phyloP scores from a whole-genome alignment of 345 rosid species.

The Acer negundo region DNA sequence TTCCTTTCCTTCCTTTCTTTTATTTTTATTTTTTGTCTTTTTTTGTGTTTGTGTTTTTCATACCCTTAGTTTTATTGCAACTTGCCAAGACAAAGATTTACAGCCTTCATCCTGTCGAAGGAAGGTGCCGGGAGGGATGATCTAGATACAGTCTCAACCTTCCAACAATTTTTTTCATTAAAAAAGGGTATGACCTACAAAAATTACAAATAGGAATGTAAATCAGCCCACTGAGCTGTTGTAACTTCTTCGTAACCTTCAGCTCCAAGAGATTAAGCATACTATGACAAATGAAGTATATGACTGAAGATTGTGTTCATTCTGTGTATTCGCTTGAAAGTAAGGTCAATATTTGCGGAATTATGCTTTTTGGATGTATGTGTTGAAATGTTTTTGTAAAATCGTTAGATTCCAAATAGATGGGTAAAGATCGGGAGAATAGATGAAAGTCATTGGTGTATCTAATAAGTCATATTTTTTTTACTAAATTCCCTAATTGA shows the following conservation, averaged over 20 bases:
- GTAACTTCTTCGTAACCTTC: background rate
- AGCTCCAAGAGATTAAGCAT: background rate
- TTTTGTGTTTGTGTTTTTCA: too few relatives aligned
- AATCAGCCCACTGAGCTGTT: background rate
- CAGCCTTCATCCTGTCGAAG: background rate
- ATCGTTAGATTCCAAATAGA: background rate
- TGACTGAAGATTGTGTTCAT: background rate
- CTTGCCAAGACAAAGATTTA: background rate
- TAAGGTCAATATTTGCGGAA: background rate
- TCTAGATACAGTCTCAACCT: background rate
- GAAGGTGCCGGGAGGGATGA: background rate
- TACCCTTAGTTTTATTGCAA: background rate
- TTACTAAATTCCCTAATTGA: background rate
- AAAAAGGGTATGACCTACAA: too few relatives aligned
- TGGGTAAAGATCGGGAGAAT: background rate
- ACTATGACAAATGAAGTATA: background rate
- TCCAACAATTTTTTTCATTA: background rate
- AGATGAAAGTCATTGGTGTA: constrained; percentile 3
- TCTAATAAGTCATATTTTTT: background rate
- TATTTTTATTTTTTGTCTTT: too few relatives aligned
- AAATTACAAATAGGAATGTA: background rate
- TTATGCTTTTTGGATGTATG: background rate
- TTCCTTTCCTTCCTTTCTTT: too few relatives aligned
- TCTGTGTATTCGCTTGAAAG: background rate
- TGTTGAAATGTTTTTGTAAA: background rate